Conservation (phyloP, 2,329 filamentous ascomycete genomes). For the Ophiostoma tasmaniense region DNA sequence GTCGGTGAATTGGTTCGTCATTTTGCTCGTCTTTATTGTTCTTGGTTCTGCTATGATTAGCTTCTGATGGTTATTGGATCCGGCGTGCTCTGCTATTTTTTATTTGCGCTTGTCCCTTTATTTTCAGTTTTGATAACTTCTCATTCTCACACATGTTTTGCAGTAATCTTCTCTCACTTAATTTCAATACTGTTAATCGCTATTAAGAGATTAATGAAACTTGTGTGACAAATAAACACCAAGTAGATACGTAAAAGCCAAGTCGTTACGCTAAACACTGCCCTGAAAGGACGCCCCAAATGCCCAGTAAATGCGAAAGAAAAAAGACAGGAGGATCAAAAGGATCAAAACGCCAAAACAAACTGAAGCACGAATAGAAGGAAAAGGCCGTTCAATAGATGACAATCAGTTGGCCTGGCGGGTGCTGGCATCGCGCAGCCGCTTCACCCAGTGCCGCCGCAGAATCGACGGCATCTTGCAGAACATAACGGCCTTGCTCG, state of each 20-base stretch:
- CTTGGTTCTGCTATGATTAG: not conserved
- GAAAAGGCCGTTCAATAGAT: too few relatives aligned
- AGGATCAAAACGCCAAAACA: not conserved
- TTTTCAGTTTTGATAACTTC: not conserved
- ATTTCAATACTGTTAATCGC: not conserved
- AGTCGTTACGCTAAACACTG: slow-evolving; percentile 6
- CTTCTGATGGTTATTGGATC: not conserved
- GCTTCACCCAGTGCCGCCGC: slow-evolving; percentile 48
- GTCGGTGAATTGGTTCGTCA: not conserved
- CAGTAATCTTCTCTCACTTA: not conserved
- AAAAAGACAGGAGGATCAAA: not conserved
- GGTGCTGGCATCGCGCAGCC: slow-evolving; percentile 38
- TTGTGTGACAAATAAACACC: not conserved
- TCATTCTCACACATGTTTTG: not conserved
- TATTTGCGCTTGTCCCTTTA: not conserved
- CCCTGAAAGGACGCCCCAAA: not conserved
- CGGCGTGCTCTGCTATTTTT: not conserved
- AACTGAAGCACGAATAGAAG: not conserved
- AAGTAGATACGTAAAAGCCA: not conserved
- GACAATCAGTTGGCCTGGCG: not conserved
- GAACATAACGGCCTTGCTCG: slow-evolving; percentile 53
- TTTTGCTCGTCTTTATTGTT: not conserved
- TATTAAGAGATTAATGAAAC: not conserved
- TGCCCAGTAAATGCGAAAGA: not conserved
- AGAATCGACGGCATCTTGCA: slow-evolving; percentile 50